phyloP scores from a whole-genome alignment of 2,329 filamentous ascomycete species.

The Trichoderma pleuroti region DNA sequence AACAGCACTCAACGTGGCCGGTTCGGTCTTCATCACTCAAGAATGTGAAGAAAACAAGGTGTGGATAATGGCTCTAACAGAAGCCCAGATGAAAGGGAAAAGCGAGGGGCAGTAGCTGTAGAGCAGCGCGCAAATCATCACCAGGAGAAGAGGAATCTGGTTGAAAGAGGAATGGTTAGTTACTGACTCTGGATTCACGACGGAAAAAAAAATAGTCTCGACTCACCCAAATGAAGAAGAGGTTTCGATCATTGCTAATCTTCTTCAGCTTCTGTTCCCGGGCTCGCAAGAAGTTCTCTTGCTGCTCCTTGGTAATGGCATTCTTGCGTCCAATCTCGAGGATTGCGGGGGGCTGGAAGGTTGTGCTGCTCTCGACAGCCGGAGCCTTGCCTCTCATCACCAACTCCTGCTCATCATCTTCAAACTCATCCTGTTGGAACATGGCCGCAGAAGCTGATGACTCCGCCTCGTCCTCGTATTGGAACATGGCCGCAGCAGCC shows the following conservation, averaged over 20 bases:
- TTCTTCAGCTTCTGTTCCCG: conserved; percentile 62
- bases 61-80: conserved; percentile 32
- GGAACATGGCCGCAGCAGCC: not conserved
- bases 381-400: not conserved
- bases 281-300: conserved; percentile 58
- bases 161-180: conserved; percentile 23
- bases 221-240: conserved; percentile 67
- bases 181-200: not conserved
- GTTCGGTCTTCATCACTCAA: conserved; percentile 19
- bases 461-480: conserved; percentile 33
- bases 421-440: conserved; percentile 21
- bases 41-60: conserved; percentile 13
- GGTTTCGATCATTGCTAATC: conserved; percentile 59
- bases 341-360: conserved; percentile 36
- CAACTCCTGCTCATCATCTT: conserved; percentile 23
- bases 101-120: conserved; percentile 51
- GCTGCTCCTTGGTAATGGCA: conserved; percentile 61
- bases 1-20: conserved; percentile 11
- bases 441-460: not conserved
- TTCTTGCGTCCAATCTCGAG: conserved; percentile 62
- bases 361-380: conserved; percentile 30
- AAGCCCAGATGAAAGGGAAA: conserved; percentile 35
- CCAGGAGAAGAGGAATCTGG: conserved; percentile 49
- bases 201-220: not conserved
- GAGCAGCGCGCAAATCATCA: conserved; percentile 48